Evolutionary conservation across 1,139 yeast species (phyloP).

Genomic region (Hansenula anomala): DNA sequence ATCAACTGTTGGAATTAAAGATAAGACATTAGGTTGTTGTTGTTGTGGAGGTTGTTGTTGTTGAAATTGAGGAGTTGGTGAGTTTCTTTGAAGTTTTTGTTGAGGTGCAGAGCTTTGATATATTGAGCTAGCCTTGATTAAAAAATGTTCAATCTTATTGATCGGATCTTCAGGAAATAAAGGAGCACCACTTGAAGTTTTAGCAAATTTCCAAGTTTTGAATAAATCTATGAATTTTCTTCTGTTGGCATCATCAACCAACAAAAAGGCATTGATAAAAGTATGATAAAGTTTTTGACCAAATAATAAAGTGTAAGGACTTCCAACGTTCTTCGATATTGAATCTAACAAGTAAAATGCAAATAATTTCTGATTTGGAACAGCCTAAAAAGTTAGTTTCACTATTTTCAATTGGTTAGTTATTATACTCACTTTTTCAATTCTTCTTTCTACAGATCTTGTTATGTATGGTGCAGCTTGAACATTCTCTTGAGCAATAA

Average conservation of each 20-base stretch:
- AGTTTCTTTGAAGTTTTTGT: background rate
- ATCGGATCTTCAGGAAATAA: constrained; percentile 71
- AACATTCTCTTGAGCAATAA: constrained; percentile 79
- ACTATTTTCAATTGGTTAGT: no score
- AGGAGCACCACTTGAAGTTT: constrained; percentile 57
- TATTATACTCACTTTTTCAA: constrained; percentile 35
- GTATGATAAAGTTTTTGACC: constrained; percentile 61
- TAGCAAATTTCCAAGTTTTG: constrained; percentile 79
- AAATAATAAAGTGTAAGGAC: constrained; percentile 76
- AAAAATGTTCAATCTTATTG: constrained; percentile 67
- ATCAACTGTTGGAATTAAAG: constrained; percentile 34
- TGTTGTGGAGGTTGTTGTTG: constrained; percentile 4
- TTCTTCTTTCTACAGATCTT: constrained; percentile 62
- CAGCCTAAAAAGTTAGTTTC: constrained; percentile 3
- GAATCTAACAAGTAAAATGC: constrained; percentile 85
- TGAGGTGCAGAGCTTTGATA: constrained; percentile 7
- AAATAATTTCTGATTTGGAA: constrained; percentile 77
- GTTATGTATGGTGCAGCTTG: constrained; percentile 74
- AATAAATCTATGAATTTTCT: constrained; percentile 70
- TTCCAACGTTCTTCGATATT: constrained; percentile 87
- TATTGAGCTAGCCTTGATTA: constrained; percentile 43
- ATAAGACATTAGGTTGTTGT: constrained; percentile 1
- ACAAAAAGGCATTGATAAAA: constrained; percentile 72
- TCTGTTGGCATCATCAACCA: constrained; percentile 73
- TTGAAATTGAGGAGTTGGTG: constrained; percentile 5